Evolutionary conservation across 805 yeast genomes (phyloP).

Genomic region (Pichia paraexigua): DNA sequence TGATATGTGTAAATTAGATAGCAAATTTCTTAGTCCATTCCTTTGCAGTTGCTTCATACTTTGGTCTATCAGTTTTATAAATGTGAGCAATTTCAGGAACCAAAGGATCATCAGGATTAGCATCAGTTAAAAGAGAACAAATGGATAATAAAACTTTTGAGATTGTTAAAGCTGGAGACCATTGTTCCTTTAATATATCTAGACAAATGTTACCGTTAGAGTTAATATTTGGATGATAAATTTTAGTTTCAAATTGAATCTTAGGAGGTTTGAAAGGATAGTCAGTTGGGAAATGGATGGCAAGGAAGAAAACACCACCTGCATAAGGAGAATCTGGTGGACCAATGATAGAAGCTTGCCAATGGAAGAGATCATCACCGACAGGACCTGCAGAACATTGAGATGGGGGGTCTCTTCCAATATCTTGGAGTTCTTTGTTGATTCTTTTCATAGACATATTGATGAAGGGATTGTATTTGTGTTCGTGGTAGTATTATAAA

Average conservation of each 20-base stretch:
- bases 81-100: constrained; percentile 98
- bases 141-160: constrained; percentile 92
- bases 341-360: constrained; percentile 99
- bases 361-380: constrained; percentile 95
- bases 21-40: constrained; percentile 99
- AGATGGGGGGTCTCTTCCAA: constrained; percentile 98
- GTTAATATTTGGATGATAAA: constrained; percentile 96
- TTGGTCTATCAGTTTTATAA: constrained; percentile 87
- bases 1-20: constrained; percentile 39
- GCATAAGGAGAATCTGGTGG: constrained; percentile 88
- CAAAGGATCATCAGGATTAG: constrained; percentile 97
- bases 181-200: constrained; percentile 94
- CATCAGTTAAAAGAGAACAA: constrained; percentile 93
- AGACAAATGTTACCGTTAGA: constrained; percentile 93
- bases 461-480: constrained; percentile 1
- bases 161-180: constrained; percentile 98
- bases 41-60: constrained; percentile 93
- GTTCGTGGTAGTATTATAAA: neutral
- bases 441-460: constrained; percentile 97
- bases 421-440: constrained; percentile 88
- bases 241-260: constrained; percentile 85
- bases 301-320: constrained; percentile 85
- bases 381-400: constrained; percentile 99
- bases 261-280: constrained; percentile 99
- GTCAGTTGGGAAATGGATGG: constrained; percentile 97